Base-by-base conservation (phyloP, 164 flowering plant species). In the Piper longum region DNA sequence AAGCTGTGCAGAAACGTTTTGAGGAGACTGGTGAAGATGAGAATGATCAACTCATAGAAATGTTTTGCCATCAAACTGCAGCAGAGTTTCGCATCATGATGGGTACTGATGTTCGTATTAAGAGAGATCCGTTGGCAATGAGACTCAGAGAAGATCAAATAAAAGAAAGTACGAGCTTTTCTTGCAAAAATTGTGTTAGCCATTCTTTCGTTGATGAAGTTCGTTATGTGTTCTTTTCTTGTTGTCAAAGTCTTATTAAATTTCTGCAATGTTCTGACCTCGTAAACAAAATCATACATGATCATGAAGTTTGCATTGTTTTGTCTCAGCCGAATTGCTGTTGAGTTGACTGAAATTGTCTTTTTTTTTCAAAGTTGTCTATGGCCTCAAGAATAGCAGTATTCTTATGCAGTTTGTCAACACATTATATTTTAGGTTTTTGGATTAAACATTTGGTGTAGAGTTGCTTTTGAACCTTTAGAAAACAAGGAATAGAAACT, bases 11-110 rank as follows among this genome's bases (percentile, higher is more conserved):
- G 65, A 88, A 86, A 64, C 96, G 89, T 83, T 89, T 71, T 76
- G 98, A 93, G 79, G 97, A 93, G 77, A 93, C 95, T 69, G 98
- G 98, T 72, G 98, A 93, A 84, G 92, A 89, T 73, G 98, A 93
- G 76, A 86, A 77, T 58, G 69, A 80, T 26, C 98, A 93, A 72
- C 85, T 93, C 64, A 78, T 86, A 61, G 78, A 77, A 62, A 86
- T 93, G 98, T 93, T 89, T 69, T 67, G 62, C 64, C 74, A 83
- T 67, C 98, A 93, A 80, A 93, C 98, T 44, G 96, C 77, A 63
- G 68, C 84, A 60, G 97, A 89, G 71, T 93, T 72, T 70, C 89
- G 97, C 42, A 82, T 85, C 57, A 93, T 93, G 98, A 87, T 86
- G 92, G 98, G 98, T 40, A 86, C 85, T 64, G 98, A 93, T 82